Evolutionary conservation across 2,329 filamentous ascomycete species (phyloP), one percentile per base, ranked within the genome.

Genomic region (Ilyonectria destructans): DNA sequence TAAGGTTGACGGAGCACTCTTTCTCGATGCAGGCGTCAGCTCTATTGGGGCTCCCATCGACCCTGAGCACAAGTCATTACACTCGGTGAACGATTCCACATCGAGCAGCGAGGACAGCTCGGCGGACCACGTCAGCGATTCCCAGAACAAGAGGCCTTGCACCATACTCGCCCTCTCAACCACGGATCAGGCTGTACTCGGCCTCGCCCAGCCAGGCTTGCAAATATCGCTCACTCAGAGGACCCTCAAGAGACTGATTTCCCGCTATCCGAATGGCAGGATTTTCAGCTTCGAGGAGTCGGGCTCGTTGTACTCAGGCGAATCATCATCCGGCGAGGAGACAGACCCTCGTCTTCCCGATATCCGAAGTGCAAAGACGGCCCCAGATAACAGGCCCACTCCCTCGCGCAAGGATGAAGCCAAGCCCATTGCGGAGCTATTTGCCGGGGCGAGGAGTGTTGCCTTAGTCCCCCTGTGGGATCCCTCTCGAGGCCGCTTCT

Each of bases 401-500:
- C 52, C 31, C 31, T 55, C 31, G 52, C 52, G 31, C 52, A 55
- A 55, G 31, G 52, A 55, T 35, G 52, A 55, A 35, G 26, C 31
- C 52, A 55, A 37, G 7, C 31, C 52, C 33, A 55, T 55, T 15
- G 52, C 52, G 13, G 52, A 55, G n/a, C 52, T 55, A 13, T 37
- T 55, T 15, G 17, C 52, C 15, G 52, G 52, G 7, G 52, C 52
- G n/a, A 55, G 52, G 31, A 55, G 52, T 33, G 52, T 55, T 55
- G 52, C 52, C 12, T 40, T 55, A 21, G 31, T 55, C 17, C 52
- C 52, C 7, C 52, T 55, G 1, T 55, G 52, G 52, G 52, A 55
- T 33, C 74, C 58, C 63, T 80, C 46, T 21, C 49, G n/a, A 43
- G 63, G n/a, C 59, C 63, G 17, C 54, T 66, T 56, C 57, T 66